A percentile compares a stretch with the other conserved stretches of the same genome.
Evolutionary conservation across 305 asterid species (phyloP).

Genomic region (Andrographis paniculata): DNA sequence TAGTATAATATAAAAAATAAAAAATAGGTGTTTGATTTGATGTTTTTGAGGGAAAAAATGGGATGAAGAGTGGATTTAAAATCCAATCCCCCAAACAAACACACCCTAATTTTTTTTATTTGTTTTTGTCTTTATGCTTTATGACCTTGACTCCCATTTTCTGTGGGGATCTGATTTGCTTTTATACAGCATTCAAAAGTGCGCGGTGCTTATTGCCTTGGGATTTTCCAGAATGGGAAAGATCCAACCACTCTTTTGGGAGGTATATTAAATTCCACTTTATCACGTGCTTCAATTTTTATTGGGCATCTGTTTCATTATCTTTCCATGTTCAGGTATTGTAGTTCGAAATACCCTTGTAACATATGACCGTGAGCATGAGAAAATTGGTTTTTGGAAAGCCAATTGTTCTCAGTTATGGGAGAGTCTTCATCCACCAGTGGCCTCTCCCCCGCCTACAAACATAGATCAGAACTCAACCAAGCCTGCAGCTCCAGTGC

Average conservation of each 20-base stretch:
- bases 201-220: slow-evolving; percentile 93
- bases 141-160: slow-evolving; percentile 12
- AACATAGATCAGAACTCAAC: slow-evolving; percentile 35
- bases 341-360: slow-evolving; percentile 93
- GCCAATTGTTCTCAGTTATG: slow-evolving; percentile 91
- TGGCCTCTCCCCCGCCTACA: slow-evolving; percentile 50
- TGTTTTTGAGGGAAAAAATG: no score
- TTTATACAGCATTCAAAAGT: slow-evolving; percentile 70
- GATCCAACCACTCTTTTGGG: slow-evolving; percentile 94
- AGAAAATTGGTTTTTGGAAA: slow-evolving; percentile 90
- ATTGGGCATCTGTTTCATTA: slow-evolving; percentile 15
- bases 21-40: no score
- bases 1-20: no score
- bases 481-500: slow-evolving; percentile 33
- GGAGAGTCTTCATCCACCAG: slow-evolving; percentile 61
- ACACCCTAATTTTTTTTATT: not conserved
- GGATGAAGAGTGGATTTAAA: no score
- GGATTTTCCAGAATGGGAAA: slow-evolving; percentile 89
- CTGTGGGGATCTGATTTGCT: not conserved
- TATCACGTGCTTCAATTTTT: slow-evolving; percentile 13
- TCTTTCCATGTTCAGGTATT: slow-evolving; percentile 50
- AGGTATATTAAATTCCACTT: slow-evolving; percentile 37
- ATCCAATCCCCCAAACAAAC: no score
- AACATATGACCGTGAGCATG: slow-evolving; percentile 87
- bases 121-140: slow-evolving; percentile 4